Conservation (phyloP, 2,329 filamentous ascomycete species). For the Clarireedia paspali region DNA sequence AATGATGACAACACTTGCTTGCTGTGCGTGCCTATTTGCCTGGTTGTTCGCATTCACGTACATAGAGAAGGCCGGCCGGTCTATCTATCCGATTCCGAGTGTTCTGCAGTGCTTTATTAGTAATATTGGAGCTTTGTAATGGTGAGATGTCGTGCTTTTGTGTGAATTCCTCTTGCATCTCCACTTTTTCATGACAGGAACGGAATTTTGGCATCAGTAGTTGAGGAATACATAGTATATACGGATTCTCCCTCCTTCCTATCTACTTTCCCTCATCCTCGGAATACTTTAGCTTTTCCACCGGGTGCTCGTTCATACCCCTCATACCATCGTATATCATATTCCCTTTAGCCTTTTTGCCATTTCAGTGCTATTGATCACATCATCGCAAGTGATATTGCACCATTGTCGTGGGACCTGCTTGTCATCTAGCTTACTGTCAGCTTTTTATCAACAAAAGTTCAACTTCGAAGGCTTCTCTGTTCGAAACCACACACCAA, state of each 20-base stretch:
- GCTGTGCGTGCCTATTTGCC: background rate
- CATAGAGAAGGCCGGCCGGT: too few species aligned
- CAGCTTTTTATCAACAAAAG: background rate
- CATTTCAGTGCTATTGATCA: background rate
- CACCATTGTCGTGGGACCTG: background rate
- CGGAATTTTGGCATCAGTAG: background rate
- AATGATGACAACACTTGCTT: background rate
- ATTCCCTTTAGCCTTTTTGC: background rate
- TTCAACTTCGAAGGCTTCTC: background rate
- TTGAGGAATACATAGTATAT: conserved; percentile 6
- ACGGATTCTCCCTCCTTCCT: background rate
- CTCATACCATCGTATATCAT: background rate
- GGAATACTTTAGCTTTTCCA: background rate
- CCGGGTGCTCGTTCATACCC: background rate
- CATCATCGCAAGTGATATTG: conserved; percentile 5
- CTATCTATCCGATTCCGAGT: background rate
- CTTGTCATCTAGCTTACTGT: background rate
- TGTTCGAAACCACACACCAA: background rate
- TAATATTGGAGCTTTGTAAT: background rate
- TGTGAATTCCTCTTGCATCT: background rate
- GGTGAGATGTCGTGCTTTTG: conserved; percentile 8
- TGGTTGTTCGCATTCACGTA: too few species aligned
- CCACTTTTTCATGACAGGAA: background rate
- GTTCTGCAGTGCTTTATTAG: background rate
- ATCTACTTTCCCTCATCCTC: background rate